A percentile compares a stretch with the other conserved stretches of the same genome.
Evolutionary conservation across 2,329 filamentous ascomycete genomes (phyloP).

Genomic region (Colletotrichum agaves): DNA sequence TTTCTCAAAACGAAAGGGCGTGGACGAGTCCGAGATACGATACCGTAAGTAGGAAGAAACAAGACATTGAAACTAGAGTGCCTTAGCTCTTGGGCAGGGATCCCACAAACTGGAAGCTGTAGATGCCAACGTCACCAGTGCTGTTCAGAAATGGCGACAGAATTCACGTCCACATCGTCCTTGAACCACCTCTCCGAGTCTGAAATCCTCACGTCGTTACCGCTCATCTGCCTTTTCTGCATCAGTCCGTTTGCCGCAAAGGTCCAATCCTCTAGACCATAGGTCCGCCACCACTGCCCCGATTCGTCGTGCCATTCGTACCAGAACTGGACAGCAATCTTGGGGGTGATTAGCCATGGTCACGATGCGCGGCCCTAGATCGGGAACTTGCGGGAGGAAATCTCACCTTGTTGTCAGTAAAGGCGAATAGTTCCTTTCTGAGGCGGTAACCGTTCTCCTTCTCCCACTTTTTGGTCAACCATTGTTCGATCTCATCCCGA

Average conservation of each 20-base stretch:
- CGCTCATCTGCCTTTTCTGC: conserved; percentile 81
- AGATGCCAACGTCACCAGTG: conserved; percentile 65
- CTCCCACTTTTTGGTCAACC: conserved; percentile 79
- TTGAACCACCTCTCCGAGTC: conserved; percentile 76
- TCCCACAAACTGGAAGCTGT: too few species aligned
- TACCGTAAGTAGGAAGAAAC: neutral
- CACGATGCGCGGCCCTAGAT: too few species aligned
- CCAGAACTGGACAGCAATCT: conserved; percentile 92
- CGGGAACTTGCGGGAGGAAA: neutral
- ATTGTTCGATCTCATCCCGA: conserved; percentile 72
- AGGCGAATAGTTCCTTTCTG: conserved; percentile 86
- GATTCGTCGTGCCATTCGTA: conserved; percentile 79
- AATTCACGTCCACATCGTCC: conserved; percentile 75
- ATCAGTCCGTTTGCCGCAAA: conserved; percentile 77
- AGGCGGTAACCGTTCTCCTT: conserved; percentile 78
- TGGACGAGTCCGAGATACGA: neutral
- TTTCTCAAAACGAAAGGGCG: neutral
- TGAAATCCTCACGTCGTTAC: conserved; percentile 73
- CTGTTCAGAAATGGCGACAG: conserved; percentile 72
- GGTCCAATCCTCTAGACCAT: conserved; percentile 85
- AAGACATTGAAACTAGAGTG: neutral
- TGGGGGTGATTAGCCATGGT: neutral
- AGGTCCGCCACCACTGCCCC: conserved; percentile 87
- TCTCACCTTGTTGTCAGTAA: conserved; percentile 70
- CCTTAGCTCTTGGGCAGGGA: neutral